Conservation (phyloP, 768 basidiomycete genomes). For the Crepidotus variabilis region DNA sequence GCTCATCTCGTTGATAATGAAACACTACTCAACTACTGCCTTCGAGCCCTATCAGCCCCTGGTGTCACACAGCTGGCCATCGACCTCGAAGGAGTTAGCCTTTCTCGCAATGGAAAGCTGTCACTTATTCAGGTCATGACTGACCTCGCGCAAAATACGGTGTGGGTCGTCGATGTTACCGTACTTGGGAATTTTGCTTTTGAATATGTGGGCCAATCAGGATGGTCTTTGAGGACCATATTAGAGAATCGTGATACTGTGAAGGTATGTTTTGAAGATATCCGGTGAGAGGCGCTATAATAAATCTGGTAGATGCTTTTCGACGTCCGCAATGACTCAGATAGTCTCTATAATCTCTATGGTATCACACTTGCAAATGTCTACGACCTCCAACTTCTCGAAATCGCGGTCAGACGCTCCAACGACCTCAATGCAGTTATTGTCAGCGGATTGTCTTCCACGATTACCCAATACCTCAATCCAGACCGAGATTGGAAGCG, state of each 20-base stretch:
- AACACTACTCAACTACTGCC: background rate
- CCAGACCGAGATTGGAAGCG: constrained; percentile 14
- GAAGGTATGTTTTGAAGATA: constrained; percentile 15
- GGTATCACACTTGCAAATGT: constrained; percentile 23
- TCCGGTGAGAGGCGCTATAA: background rate
- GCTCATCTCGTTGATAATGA: background rate
- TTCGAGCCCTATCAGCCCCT: background rate
- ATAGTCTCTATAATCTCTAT: constrained; percentile 27
- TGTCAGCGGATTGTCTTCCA: constrained; percentile 19
- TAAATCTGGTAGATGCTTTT: constrained; percentile 23
- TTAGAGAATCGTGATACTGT: constrained; percentile 16
- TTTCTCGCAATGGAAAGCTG: constrained; percentile 2
- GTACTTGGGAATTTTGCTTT: constrained; percentile 19
- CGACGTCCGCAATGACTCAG: constrained; percentile 33
- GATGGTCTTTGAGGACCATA: constrained; percentile 18
- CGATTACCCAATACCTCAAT: constrained; percentile 16
- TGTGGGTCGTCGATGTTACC: constrained; percentile 11
- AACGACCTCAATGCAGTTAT: constrained; percentile 14
- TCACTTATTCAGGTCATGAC: constrained; percentile 9
- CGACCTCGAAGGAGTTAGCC: constrained; percentile 9
- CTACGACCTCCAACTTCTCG: constrained; percentile 30
- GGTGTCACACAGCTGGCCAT: background rate
- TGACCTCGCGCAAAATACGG: constrained; percentile 8
- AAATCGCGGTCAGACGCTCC: constrained; percentile 25
- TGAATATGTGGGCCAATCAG: constrained; percentile 10